Conservation (phyloP, 208 protist genomes). For the Angomonas desouzai region DNA sequence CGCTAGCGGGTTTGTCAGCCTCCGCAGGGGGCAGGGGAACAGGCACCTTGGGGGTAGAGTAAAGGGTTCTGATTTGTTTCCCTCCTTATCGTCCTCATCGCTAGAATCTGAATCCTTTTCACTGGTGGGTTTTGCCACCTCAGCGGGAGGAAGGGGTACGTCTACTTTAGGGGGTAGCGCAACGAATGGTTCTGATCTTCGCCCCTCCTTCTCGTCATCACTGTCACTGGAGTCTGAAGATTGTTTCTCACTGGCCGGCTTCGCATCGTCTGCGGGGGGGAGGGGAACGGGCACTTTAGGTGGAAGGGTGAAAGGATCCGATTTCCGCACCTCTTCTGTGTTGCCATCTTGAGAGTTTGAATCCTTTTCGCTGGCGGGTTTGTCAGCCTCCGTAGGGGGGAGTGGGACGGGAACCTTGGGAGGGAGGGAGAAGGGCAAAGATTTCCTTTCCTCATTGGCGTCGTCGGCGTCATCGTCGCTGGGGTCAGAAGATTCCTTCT, state of each 20-base stretch:
- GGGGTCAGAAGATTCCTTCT: neutral
- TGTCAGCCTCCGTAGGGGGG: neutral
- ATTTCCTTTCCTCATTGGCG: neutral
- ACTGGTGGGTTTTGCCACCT: neutral
- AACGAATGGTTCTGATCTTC: neutral
- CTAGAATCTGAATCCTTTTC: neutral
- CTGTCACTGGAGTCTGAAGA: neutral
- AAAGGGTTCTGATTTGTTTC: neutral
- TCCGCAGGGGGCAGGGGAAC: slow-evolving; percentile 12
- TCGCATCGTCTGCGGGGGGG: neutral
- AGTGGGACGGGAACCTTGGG: neutral
- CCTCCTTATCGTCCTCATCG: neutral
- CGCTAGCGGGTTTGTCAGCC: neutral
- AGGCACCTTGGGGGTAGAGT: slow-evolving; percentile 15
- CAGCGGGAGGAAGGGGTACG: neutral
- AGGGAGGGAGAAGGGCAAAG: neutral
- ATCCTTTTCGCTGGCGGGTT: neutral
- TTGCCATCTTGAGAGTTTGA: neutral
- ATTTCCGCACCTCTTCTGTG: neutral
- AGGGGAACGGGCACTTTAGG: slow-evolving; percentile 13
- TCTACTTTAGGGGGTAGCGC: neutral
- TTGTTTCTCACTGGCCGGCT: neutral
- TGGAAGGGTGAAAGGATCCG: slow-evolving; percentile 11
- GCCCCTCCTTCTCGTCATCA: neutral
- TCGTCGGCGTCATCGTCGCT: neutral